phyloP scores from a whole-genome alignment of 306 rosid genomes.

The Quercus variabilis region DNA sequence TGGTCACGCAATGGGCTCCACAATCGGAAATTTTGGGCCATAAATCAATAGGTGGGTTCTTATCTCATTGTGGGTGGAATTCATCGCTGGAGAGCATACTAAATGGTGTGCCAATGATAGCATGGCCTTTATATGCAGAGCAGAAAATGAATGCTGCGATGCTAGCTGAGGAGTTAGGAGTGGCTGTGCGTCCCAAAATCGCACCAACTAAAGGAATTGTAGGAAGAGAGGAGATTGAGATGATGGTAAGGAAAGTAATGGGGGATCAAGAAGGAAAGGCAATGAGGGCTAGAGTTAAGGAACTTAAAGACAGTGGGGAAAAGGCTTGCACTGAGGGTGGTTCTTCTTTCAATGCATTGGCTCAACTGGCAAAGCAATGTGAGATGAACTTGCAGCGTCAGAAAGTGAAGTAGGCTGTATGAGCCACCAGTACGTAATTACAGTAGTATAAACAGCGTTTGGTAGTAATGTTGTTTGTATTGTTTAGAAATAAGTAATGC shows the following conservation, averaged over 20 bases:
- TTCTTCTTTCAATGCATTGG: constrained; percentile 2
- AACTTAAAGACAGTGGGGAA: background rate
- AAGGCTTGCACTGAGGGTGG: background rate
- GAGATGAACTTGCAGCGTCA: background rate
- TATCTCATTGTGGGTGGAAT: constrained; percentile 7
- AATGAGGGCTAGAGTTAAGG: background rate
- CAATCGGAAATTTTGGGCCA: background rate
- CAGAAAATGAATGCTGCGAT: background rate
- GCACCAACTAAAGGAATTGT: background rate
- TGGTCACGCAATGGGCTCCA: background rate
- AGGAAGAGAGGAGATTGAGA: background rate
- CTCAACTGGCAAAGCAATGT: background rate
- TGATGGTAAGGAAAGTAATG: background rate
- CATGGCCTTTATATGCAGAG: constrained; percentile 5
- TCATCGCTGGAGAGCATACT: background rate
- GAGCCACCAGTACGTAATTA: too few relatives aligned
- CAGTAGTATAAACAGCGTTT: too few relatives aligned
- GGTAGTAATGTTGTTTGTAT: too few relatives aligned
- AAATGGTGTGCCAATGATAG: background rate
- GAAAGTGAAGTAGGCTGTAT: background rate
- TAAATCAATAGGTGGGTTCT: background rate
- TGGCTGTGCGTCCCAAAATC: background rate
- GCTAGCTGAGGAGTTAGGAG: background rate
- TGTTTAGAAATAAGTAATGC: too few relatives aligned
- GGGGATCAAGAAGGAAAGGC: background rate